These are phyloP conservation scores for Themeda triandra DNA, from an alignment of 176 grass and related monocot genomes.

Conservation along the genomic window DNA sequence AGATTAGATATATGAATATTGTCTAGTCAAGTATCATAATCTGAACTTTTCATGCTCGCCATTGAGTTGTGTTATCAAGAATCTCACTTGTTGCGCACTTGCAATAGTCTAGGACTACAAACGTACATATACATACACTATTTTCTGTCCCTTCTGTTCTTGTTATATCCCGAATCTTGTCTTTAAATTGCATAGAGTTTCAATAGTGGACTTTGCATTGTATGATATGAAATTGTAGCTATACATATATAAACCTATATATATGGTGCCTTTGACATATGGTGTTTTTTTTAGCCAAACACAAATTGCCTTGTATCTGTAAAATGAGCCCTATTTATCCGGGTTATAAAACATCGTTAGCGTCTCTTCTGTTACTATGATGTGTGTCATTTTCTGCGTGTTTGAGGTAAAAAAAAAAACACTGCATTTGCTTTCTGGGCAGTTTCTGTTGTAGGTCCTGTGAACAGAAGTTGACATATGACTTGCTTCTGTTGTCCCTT, in stretches of 20 bases:
- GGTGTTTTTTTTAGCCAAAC: background rate
- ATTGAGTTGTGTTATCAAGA: conserved; percentile 29
- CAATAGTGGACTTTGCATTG: background rate
- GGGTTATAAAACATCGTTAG: background rate
- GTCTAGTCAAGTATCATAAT: background rate
- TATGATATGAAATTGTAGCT: background rate
- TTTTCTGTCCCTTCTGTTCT: background rate
- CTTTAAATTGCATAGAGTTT: background rate
- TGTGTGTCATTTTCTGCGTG: background rate
- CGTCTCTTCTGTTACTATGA: background rate
- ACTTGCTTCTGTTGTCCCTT: background rate
- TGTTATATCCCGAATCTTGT: background rate
- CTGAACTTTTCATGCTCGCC: conserved; percentile 23
- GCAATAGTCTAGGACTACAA: conserved; percentile 13
- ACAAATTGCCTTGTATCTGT: background rate
- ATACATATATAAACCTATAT: background rate
- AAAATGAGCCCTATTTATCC: background rate
- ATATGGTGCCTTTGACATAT: background rate
- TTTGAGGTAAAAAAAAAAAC: background rate
- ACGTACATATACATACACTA: background rate
- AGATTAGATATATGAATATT: background rate
- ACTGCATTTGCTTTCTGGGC: background rate
- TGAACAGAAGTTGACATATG: conserved; percentile 24
- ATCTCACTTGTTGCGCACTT: conserved; percentile 27
- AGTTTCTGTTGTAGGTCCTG: conserved; percentile 5